Evolutionary conservation across 1,139 yeast genomes (phyloP), one percentile per base, ranked within the genome.

Genomic region (Candida glucosophila): DNA sequence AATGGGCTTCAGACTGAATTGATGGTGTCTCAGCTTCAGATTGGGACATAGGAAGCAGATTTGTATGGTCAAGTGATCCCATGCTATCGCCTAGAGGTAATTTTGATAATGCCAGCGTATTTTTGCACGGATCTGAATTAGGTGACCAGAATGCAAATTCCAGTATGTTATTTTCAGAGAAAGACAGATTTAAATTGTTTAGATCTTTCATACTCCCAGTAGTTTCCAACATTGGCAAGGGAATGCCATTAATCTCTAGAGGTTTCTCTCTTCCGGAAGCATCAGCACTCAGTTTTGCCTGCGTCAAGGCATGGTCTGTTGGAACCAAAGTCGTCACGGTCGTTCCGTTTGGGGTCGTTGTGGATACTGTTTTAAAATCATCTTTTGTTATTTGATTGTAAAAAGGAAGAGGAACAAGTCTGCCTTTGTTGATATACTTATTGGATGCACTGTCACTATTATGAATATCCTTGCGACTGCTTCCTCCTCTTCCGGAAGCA

Each of bases 361-460:
- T 76, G 2, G 88, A 78, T 14, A 81, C 75, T 0, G 95, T 79
- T 26, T 78, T 77, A 55, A 85, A 86, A 49, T 83, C 92, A 46
- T 86, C 95, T 43, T 77, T 78, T n/a, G 92, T 80, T 41, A 86
- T 86, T 49, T 85, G 95, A 46, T 82, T 83, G 52, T 85, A 86
- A 45, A 86, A 81, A n/a, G 96, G 96, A 24, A 86, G 58, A 5
- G 96, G 95, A 6, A 73, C 67, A 2, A 79, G 67, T 37, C 54
- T 54, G 24, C 44, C 38, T 17, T 38, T 39, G 17, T 25, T 29
- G 2, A 25, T 12, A 9, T 22, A 25, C 6, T 15, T 20, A 6
- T 26, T 20, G 15, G 34, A 26, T 5, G 29, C 30, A 7, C 23
- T 25, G 5, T 36, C 32, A 6, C 27, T 28, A 11, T 30, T 25